Base-by-base conservation (phyloP, 352 stramenopile genomes). In the Paralagenidium karlingii region DNA sequence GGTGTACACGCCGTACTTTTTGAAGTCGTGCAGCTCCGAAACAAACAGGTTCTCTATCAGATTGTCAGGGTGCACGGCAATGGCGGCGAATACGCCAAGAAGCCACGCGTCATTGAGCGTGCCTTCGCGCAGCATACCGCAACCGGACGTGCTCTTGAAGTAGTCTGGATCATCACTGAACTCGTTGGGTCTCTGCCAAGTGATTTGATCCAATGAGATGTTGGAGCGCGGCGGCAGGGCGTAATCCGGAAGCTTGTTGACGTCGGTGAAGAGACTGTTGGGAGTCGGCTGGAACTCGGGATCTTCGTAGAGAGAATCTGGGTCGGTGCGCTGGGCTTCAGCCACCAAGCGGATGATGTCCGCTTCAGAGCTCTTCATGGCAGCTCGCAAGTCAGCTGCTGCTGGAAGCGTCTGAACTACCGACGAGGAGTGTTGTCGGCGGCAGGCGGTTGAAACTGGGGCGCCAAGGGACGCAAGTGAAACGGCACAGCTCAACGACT, bases 41-140 rank as follows among this genome's bases (percentile, higher is more conserved):
- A 77, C 75, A 31, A 96, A 94, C 15, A 96, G 57, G 45, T 95
- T 93, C 59, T 96, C 82, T 21, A 96, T 75, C 13, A 96, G 57
- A 26, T 82, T 77, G 50, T 86, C 73, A 2, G 69, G 69, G 41
- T 91, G 79, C 13, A 82, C 46, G 11, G 75, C 74, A 16, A 95
- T 43, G 24, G 78, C 79, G 7, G 80, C 82, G 25, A 94, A 73
- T 7, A 92, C 82, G 4, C 80, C 81, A 4, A 94, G 44, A 2
- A 95, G 62, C 80, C 82, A 95, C 36, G 66, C 59, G 40, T 94
- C 82, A n/a, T 78, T 61, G 3, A 94, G 43, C 34, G 58, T 41
- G 22, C 81, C 56, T 45, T 82, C 61, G 26, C 70, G 60, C 22
- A 84, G 25, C 9, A 75, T 51, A 6, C 66, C 68, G 46, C 74